Evolutionary conservation across 176 grass and related monocot species (phyloP), one percentile per base, ranked within the genome.

Genomic region (Olyra latifolia): DNA sequence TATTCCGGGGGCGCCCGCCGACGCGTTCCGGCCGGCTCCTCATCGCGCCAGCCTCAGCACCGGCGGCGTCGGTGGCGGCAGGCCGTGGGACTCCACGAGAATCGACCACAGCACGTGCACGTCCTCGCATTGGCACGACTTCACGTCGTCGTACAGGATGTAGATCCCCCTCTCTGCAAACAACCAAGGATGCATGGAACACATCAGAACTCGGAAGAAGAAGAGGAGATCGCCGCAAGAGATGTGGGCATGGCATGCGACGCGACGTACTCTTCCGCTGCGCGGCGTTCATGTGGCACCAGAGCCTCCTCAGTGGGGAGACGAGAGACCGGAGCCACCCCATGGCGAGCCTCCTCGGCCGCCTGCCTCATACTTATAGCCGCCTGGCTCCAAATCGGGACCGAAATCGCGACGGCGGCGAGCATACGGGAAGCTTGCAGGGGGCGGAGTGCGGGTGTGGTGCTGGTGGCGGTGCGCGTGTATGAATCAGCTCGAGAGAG

Each of bases 71-170:
- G 86, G 86, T 1, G 86, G 75, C 60, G 75, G 81, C 81, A 84
- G 87, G 81, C 87, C 87, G 76, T 78, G 74, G 72, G 90, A 78
- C 78, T 88, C 68, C 2, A 83, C 62, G 28, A 89, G 78, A 67
- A 92, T 92, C 0, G 90, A 86, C 90, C 90, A 92, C 16, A 92
- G 78, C 53, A 89, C 82, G 62, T 89, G 86, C 90, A 92, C 86
- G 75, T 92, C 90, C 75, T 92, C 90, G 90, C 74, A 88, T n/a
- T 85, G 86, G 83, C 86, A 92, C 39, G 83, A 88, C 90, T 86
- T 92, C 29, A 92, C 90, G 48, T 92, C 90, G 24, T 88, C 86
- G 62, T 86, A 92, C 22, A 92, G 79, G 54, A 83, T 86, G 78
- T 85, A 86, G 71, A 92, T 86, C 56, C 83, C 86, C 58, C 74